Evolutionary conservation across 208 protist genomes (phyloP).

Genomic region (Balamuthia mandrillaris): DNA sequence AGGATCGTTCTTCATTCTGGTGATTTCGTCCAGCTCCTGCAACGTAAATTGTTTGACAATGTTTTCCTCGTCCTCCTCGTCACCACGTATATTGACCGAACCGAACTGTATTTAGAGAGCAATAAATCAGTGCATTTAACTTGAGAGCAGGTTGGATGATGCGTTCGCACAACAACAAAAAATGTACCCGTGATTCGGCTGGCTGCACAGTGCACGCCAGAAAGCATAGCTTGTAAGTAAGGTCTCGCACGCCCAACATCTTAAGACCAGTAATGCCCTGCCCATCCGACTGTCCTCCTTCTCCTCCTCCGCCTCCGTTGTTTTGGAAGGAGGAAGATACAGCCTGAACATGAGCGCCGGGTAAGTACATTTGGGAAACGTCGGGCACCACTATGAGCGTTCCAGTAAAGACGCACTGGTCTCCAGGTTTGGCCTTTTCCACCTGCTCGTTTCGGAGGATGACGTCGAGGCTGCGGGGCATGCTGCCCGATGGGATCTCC

Average conservation of each 20-base stretch:
- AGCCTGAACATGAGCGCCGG: conserved; percentile 24
- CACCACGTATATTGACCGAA: too few species aligned
- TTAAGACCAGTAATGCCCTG: conserved; percentile 93
- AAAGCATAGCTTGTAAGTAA: conserved; percentile 96
- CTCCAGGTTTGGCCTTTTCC: conserved; percentile 97
- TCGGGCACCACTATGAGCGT: conserved; percentile 97
- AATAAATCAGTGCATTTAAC: not conserved
- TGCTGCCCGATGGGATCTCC: conserved; percentile 90
- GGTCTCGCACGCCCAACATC: conserved; percentile 90
- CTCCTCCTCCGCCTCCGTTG: not conserved
- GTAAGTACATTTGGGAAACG: conserved; percentile 80
- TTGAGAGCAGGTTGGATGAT: too few species aligned
- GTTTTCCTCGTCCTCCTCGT: not conserved
- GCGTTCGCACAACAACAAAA: too few species aligned
- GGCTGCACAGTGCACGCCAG: conserved; percentile 85
- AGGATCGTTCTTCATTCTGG: conserved; percentile 75
- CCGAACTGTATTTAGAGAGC: not conserved
- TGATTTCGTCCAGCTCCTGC: conserved; percentile 67
- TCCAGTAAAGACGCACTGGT: conserved; percentile 91
- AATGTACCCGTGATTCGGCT: not conserved
- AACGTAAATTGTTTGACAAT: not conserved
- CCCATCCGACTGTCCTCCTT: not conserved
- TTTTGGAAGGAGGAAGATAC: not conserved
- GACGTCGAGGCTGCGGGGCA: conserved; percentile 92
- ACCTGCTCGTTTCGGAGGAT: conserved; percentile 94